These are phyloP conservation scores for Hemisphaericaspora lyxosophila DNA, from an alignment of 1,139 yeast genomes.

Conservation along the genomic window DNA sequence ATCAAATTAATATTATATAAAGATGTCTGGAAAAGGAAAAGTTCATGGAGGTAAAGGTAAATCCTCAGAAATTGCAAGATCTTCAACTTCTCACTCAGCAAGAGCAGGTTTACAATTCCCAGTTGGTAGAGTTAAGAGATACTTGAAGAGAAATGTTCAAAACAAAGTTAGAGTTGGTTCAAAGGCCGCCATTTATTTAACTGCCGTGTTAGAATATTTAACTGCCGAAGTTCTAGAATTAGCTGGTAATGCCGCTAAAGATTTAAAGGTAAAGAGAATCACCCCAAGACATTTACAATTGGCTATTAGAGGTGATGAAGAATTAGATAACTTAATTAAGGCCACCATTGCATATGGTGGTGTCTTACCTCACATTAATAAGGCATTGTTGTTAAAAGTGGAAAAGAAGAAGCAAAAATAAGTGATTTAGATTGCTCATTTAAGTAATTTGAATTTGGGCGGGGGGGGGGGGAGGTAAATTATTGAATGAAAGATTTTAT, in stretches of 20 bases:
- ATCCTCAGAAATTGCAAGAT: constrained; percentile 67
- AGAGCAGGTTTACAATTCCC: constrained; percentile 98
- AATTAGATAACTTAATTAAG: constrained; percentile 89
- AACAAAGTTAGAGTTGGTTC: constrained; percentile 96
- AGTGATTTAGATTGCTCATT: constrained; percentile 5
- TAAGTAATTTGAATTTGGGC: constrained; percentile 1
- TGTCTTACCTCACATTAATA: constrained; percentile 96
- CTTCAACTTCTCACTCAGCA: constrained; percentile 85
- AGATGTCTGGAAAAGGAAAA: constrained; percentile 84
- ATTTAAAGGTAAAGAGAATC: constrained; percentile 95
- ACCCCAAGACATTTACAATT: constrained; percentile 98
- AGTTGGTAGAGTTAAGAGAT: constrained; percentile 97
- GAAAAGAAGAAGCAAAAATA: constrained; percentile 72
- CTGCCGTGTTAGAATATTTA: constrained; percentile 95
- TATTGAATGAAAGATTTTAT: neutral
- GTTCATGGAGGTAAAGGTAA: constrained; percentile 97
- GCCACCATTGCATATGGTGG: constrained; percentile 99
- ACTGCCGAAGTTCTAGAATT: constrained; percentile 98
- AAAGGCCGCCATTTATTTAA: constrained; percentile 93
- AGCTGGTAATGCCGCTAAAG: constrained; percentile 99
- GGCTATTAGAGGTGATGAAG: constrained; percentile 99
- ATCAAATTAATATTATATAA: constrained; percentile 4
- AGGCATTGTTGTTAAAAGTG: constrained; percentile 88
- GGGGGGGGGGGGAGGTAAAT: neutral
- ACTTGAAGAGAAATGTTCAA: constrained; percentile 87